Percentiles rank a stretch among this genome's conserved stretches.
These are phyloP conservation scores for Rhynchosporium agropyri DNA, from an alignment of 2,329 filamentous ascomycete genomes.

Conservation along the genomic window DNA sequence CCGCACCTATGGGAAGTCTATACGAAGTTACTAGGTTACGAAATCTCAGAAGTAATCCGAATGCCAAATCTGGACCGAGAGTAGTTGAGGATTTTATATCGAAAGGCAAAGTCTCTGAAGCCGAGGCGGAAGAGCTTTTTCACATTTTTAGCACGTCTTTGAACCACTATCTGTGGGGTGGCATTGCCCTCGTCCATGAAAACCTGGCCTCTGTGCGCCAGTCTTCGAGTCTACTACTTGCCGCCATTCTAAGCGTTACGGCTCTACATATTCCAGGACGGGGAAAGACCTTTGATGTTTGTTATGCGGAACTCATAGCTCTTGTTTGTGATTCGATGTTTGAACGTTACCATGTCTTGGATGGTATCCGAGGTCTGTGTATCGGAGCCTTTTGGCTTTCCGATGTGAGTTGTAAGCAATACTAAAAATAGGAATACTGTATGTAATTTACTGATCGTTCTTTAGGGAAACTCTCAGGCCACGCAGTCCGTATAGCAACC, in stretches of 20 bases:
- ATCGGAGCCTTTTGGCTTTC: constrained; percentile 66
- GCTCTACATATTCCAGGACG: constrained; percentile 60
- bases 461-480: constrained; percentile 58
- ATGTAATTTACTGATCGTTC: constrained; percentile 46
- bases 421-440: neutral
- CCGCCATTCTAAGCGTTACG: constrained; percentile 60
- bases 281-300: constrained; percentile 55
- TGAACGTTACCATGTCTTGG: constrained; percentile 57
- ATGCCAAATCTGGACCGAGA: constrained; percentile 42
- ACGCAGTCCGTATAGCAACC: constrained; percentile 60
- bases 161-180: constrained; percentile 56
- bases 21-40: constrained; percentile 56
- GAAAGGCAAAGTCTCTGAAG: constrained; percentile 49
- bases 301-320: constrained; percentile 59
- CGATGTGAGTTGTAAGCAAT: constrained; percentile 47
- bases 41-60: constrained; percentile 44
- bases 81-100: constrained; percentile 51
- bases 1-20: constrained; percentile 53
- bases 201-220: constrained; percentile 54
- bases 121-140: constrained; percentile 54
- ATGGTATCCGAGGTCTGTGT: constrained; percentile 61
- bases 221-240: constrained; percentile 58
- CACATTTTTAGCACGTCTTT: constrained; percentile 50
- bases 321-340: constrained; percentile 61
- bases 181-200: constrained; percentile 53